Base-by-base conservation (phyloP, 2,329 filamentous ascomycete species). In the Stylonectria norvegica region DNA sequence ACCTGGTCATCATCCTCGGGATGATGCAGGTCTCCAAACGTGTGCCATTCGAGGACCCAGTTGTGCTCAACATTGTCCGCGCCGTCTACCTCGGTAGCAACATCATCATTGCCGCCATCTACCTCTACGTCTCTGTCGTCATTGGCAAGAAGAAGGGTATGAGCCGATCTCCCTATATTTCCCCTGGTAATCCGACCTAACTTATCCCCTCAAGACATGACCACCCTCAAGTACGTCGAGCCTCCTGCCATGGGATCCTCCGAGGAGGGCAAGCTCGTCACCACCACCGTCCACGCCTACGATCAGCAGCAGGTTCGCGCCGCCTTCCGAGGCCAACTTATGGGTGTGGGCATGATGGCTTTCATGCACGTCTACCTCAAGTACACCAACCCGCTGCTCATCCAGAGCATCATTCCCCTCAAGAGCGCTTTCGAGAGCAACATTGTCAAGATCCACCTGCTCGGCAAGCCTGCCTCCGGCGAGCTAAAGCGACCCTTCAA, bases 301-400 rank as follows among this genome's bases (percentile, higher is more conserved):
- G 93, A 98, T 69, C 76, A 82, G 59, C 72, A 78, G 58, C 91
- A 97, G 74, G 78, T 97, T 63, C 86, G 86, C 71, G 75, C 79
- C 51, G 78, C 89, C 53, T 88, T 91, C 78, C 93, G 93, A 69
- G 79, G 84, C 51, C 91, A 97, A 73, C 72, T 94, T 60, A 97
- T 95, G 87, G 93, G 93, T 45, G 76, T 98, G 43, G 90, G 79
- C 67, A 98, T 98, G 90, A 97, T 98, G 91, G 82, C 70, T 48
- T 87, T 96, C 62, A 97, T 98, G 91, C 93, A 98, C 74, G 55
- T 98, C 48, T 98, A 97, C 83, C 86, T 98, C 78, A 90, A 96
- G 69, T 98, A 97, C 84, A 97, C 90, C 73, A 98, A 97, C 82
- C 93, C 93, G 29, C 86, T 98, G 36, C 76, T 96, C 61, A 95